phyloP scores from a whole-genome alignment of 257 asterid species.

The Prunella vulgaris region DNA sequence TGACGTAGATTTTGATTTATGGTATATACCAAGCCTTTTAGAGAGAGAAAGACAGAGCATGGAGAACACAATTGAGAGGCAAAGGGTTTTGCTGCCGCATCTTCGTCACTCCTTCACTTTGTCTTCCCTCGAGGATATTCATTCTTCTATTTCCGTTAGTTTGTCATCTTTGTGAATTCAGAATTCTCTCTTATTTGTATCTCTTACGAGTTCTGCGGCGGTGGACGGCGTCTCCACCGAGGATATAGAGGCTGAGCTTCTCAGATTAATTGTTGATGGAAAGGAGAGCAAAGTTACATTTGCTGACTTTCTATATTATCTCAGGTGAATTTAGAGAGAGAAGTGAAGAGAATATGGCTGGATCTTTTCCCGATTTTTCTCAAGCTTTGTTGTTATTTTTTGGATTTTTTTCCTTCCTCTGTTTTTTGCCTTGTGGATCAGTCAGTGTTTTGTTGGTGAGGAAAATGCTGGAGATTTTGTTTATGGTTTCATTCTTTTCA shows the following conservation, averaged over 20 bases:
- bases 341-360: neutral
- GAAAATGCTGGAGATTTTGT: too few relatives aligned
- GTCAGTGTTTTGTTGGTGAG: too few relatives aligned
- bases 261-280: slow-evolving; percentile 53
- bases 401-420: neutral
- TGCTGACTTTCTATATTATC: slow-evolving; percentile 74
- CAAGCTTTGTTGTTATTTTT: neutral
- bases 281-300: slow-evolving; percentile 49
- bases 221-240: slow-evolving; percentile 55
- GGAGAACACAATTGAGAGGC: slow-evolving; percentile 81
- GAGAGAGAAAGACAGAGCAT: slow-evolving; percentile 28
- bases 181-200: neutral
- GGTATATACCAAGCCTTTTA: neutral
- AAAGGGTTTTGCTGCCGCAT: slow-evolving; percentile 75
- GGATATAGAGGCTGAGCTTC: slow-evolving; percentile 60
- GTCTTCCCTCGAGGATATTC: slow-evolving; percentile 67
- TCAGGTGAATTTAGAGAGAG: slow-evolving; percentile 46
- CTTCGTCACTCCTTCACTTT: slow-evolving; percentile 72
- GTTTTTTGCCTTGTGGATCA: neutral
- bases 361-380: neutral
- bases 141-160: slow-evolving; percentile 66
- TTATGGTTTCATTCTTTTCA: too few relatives aligned
- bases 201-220: slow-evolving; percentile 17
- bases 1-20: neutral
- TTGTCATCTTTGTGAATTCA: neutral